Evolutionary conservation across 2,329 filamentous ascomycete genomes (phyloP), one percentile per base, ranked within the genome.

Genomic region (Aspergillus sp.): DNA sequence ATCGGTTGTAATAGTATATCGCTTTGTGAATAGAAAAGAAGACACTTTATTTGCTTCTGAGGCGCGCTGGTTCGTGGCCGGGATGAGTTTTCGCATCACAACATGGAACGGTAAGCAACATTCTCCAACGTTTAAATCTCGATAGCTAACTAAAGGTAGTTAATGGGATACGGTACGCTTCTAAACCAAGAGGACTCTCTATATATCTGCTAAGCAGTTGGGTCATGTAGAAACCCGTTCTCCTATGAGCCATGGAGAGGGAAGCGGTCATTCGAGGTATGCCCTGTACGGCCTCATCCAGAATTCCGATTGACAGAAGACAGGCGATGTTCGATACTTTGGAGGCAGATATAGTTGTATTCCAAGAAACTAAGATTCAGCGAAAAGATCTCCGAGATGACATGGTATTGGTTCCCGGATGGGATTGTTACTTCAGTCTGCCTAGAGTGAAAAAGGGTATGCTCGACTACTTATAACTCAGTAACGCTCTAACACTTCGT

Each of bases 331-430:
- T 98, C 69, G 88, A 95, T 57, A 87, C 86, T 39, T 79, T 98
- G 5, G 87, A 93, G 65, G 84, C 90, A 46, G 93, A 98, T 66
- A 93, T 98, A 54, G 83, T 97, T 15, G 79, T 96, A 49, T 90
- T 97, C 75, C 93, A 98, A 67, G 93, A 97, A 69, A 84, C 89
- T 39, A 98, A 97, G 71, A 96, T 97, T 37, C 93, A 97, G 64
- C 80, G 86, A 49, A 95, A 95, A 64, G 90, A 96, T 58, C 74
- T 98, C 1, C 79, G 77, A 37, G 93, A 97, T 76, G 93, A 97
- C 59, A 97, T 97, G 89, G 90, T 97, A 7, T 74, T 97, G 30
- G 83, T 97, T 0, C 83, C 88, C 0, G 93, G 93, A 10, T 98
- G 91, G 91, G 93, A 98, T 65, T 90, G 90, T 55, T 95, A 85